Evolutionary conservation across 1,284 basidiomycete species (phyloP), one percentile per base, ranked within the genome.

Genomic region (Neonothopanus nambi): DNA sequence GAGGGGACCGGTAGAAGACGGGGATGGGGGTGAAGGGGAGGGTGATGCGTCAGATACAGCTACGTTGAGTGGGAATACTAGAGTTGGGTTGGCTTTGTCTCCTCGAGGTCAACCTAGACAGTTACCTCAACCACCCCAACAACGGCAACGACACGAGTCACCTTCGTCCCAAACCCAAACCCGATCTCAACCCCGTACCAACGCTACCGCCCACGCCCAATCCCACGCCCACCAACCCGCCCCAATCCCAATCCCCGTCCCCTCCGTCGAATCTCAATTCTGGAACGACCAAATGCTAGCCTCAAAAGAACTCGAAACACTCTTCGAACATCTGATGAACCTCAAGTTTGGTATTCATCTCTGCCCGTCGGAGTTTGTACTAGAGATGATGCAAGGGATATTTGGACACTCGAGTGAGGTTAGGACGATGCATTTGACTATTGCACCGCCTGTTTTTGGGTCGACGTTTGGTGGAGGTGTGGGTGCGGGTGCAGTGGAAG

Each of bases 311-410:
- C 51, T 73, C 50, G 72, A 74, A 51, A 54, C 64, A 7, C 61
- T 74, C 13, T 74, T 74, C 52, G 69, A 71, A 50, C 65, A 72
- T 52, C 70, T 74, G 70, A 61, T 73, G 38, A 62, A 63, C 5
- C 53, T 67, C 23, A 71, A 71, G 41, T 73, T 65, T 44, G 71
- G 70, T 2, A 65, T 73, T 36, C 63, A 67, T 53, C 68, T 65
- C 30, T 60, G 65, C 36, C 68, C 67, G 3, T 60, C 62, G 17
- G 66, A 70, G 11, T 73, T 72, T 53, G 51, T 73, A 6, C 54
- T 68, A 12, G 67, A 66, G 18, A 54, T 69, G 50, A 57, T 73
- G 61, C 60, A 62, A 52, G 59, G 65, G 11, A 62, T 68, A 2
- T 73, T 74, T 56, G 71, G 71, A 0, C 51, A 57, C 20, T 65